A percentile compares a stretch with the other conserved stretches of the same genome.
Evolutionary conservation across 495 filamentous ascomycete genomes (phyloP).

Genomic region (Trichoderma virens): DNA sequence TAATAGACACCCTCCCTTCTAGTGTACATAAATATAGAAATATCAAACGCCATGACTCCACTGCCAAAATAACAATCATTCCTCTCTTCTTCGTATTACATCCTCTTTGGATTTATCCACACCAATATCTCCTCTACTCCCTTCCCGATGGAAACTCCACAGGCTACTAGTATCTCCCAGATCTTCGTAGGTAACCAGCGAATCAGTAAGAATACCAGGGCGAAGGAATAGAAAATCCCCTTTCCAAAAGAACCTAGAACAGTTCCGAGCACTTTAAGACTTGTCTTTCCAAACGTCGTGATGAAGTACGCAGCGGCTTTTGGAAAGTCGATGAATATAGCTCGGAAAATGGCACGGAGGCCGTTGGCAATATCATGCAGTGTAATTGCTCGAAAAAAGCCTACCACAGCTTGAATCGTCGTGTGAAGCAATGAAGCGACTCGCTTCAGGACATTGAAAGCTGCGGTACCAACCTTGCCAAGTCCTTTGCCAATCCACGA

Average conservation of each 20-base stretch:
- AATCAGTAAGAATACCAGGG: conserved; percentile 21
- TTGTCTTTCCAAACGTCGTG: conserved; percentile 17
- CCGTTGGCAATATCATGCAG: conserved; percentile 32
- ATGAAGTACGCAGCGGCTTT: conserved; percentile 21
- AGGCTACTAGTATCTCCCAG: conserved; percentile 22
- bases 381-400: conserved; percentile 31
- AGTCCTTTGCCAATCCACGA: conserved; percentile 28
- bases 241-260: conserved; percentile 26
- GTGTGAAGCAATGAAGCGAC: conserved; percentile 31
- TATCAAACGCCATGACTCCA: not conserved
- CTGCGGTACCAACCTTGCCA: conserved; percentile 20
- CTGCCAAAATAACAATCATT: not conserved
- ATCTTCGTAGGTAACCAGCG: conserved; percentile 29
- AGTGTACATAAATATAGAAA: too few species aligned
- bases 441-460: conserved; percentile 20
- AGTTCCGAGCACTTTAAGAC: conserved; percentile 18
- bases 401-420: conserved; percentile 23
- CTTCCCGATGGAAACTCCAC: conserved; percentile 25
- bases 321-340: conserved; percentile 28
- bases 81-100: not conserved
- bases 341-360: conserved; percentile 20
- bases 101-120: conserved; percentile 32
- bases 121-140: conserved; percentile 33
- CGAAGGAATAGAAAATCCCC: conserved; percentile 21
- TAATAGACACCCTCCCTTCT: too few species aligned